Conservation (phyloP, 2,329 filamentous ascomycete genomes). For the Bipolaris zeicola region DNA sequence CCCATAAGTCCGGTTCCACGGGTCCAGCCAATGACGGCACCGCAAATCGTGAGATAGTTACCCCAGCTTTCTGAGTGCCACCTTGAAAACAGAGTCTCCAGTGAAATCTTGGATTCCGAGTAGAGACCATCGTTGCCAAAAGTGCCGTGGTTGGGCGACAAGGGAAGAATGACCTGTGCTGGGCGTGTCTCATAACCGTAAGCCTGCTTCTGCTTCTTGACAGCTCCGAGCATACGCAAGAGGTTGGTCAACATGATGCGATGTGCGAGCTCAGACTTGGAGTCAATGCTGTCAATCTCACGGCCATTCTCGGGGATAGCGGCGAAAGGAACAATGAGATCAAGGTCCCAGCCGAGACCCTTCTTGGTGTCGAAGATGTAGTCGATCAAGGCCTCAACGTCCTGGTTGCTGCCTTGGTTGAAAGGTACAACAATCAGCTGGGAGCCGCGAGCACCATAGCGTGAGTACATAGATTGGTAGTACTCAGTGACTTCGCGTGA, state of each 20-base stretch:
- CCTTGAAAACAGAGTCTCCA: constrained; percentile 97
- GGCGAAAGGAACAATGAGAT: constrained; percentile 94
- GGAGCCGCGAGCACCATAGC: constrained; percentile 89
- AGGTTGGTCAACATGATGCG: constrained; percentile 99
- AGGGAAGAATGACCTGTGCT: constrained; percentile 91
- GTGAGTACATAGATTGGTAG: constrained; percentile 98
- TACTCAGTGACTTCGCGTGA: constrained; percentile 98
- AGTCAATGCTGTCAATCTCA: constrained; percentile 95
- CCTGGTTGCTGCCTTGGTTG: constrained; percentile 98
- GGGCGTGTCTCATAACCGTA: constrained; percentile 93
- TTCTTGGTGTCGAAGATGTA: constrained; percentile 98
- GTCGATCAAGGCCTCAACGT: constrained; percentile 89
- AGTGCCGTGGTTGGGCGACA: constrained; percentile 97
- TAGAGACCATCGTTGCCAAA: constrained; percentile 98
- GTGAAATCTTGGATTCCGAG: constrained; percentile 94
- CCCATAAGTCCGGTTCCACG: constrained; percentile 98
- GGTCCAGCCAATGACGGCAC: constrained; percentile 98
- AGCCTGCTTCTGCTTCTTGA: constrained; percentile 89
- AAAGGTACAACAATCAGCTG: constrained; percentile 98
- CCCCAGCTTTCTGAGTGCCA: constrained; percentile 98
- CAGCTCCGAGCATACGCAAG: constrained; percentile 82
- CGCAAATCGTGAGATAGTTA: constrained; percentile 97
- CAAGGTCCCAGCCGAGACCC: constrained; percentile 96
- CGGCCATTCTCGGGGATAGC: constrained; percentile 97
- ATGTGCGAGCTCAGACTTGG: constrained; percentile 95